Conservation (phyloP, 768 basidiomycete genomes). For the Rubroboletus satanas region DNA sequence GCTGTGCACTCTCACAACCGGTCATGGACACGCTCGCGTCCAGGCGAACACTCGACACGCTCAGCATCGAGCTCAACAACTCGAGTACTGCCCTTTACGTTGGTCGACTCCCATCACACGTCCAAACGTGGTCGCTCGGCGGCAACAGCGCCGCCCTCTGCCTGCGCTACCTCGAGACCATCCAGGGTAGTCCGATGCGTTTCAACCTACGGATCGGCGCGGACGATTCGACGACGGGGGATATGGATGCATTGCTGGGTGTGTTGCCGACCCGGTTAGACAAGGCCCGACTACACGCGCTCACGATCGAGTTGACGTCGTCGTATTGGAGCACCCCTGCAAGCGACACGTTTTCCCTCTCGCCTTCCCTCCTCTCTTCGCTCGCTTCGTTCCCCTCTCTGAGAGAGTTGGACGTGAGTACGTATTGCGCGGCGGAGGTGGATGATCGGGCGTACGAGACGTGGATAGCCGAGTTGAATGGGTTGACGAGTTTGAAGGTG, state of each 20-base stretch:
- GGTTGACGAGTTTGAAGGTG: constrained; percentile 17
- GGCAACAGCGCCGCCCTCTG: constrained; percentile 24
- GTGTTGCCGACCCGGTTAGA: constrained; percentile 14
- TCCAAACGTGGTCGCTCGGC: constrained; percentile 21
- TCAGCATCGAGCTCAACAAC: constrained; percentile 28
- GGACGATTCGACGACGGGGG: constrained; percentile 21
- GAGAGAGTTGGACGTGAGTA: constrained; percentile 19
- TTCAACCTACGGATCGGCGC: constrained; percentile 24
- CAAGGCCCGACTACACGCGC: constrained; percentile 3
- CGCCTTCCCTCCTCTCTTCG: constrained; percentile 10
- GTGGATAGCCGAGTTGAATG: constrained; percentile 12
- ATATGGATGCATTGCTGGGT: constrained; percentile 12
- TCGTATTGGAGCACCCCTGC: constrained; percentile 26
- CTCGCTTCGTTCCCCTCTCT: constrained; percentile 15
- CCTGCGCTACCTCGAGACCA: constrained; percentile 18
- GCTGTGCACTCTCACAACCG: constrained; percentile 19
- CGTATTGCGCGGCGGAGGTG: constrained; percentile 16
- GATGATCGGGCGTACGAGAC: constrained; percentile 18
- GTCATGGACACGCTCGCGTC: constrained; percentile 20
- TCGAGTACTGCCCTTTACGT: constrained; percentile 16
- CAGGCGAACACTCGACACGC: constrained; percentile 12
- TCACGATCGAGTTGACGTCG: constrained; percentile 24
- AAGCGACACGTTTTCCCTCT: constrained; percentile 23
- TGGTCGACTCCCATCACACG: constrained; percentile 17
- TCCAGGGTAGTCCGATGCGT: constrained; percentile 13